These are phyloP conservation scores for Vicia faba DNA, from an alignment of 306 rosid species.

Conservation along the genomic window DNA sequence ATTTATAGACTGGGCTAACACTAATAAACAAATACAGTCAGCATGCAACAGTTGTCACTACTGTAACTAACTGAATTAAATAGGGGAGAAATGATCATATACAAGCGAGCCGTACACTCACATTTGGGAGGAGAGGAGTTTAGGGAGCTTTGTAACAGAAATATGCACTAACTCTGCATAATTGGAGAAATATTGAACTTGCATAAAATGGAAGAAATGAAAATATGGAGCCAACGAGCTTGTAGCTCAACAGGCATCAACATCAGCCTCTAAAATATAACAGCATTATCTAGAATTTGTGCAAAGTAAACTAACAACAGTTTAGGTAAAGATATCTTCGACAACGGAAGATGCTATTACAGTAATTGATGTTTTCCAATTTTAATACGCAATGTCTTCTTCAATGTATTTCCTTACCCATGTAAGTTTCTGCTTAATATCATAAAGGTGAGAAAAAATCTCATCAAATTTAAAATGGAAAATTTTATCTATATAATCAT, in stretches of 20 bases:
- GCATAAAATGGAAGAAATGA: conserved; percentile 18
- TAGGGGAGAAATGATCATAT: neutral
- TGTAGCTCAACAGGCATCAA: conserved; percentile 1
- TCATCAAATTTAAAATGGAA: conserved; percentile 19
- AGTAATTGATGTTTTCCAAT: neutral
- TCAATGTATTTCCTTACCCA: conserved; percentile 17
- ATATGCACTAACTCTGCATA: neutral
- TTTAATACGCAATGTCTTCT: neutral
- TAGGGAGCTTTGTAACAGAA: neutral
- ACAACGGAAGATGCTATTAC: neutral
- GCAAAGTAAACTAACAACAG: conserved; percentile 27
- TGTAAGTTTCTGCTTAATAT: conserved; percentile 14
- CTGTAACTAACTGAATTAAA: neutral
- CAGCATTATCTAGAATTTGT: conserved; percentile 1
- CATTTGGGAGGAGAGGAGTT: neutral
- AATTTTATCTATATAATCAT: neutral
- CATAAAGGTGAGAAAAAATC: neutral
- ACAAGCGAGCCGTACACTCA: neutral
- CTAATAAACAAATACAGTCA: neutral
- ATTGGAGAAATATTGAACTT: conserved; percentile 29
- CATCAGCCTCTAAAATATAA: neutral
- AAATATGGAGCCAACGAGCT: conserved; percentile 10
- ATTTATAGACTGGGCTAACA: neutral
- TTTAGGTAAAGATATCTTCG: neutral
- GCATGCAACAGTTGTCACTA: neutral